Base-by-base conservation (phyloP, 1,139 yeast species). In the Williopsis jadinii region DNA sequence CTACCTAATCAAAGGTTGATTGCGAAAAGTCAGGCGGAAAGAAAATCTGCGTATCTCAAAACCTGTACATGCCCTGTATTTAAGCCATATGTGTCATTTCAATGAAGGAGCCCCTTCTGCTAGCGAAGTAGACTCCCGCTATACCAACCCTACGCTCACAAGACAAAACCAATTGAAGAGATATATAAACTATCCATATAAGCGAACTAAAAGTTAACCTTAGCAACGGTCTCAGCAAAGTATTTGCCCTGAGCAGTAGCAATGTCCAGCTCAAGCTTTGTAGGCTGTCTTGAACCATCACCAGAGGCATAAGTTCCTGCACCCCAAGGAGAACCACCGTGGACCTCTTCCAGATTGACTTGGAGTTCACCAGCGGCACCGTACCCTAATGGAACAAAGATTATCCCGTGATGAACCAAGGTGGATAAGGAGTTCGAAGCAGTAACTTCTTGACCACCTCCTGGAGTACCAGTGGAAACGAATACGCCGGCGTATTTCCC, bases 251-350 rank as follows among this genome's bases (percentile, higher is more conserved):
- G 48, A 5, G 15, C 36, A 11, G 27, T 34, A 3, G 50, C 47
- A n/a, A 45, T 34, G 8, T 37, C 39, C 33, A 45, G 28, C 36
- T 44, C 46, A 32, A 41, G 32, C 28, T 37, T 28, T 4, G 42
- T 32, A 30, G 46, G 45, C 11, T 12, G 13, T 44, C 49, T 46
- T n/a, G 45, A 41, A 10, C 47, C 48, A 43, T 45, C 39, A 26
- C 32, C 39, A 24, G 42, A 46, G 11, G 48, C 48, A 35, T 41
- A 30, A 8, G 46, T 43, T 30, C 48, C 48, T 29, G 48, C 46
- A 32, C 48, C 48, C 48, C 48, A 45, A 27, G 48, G 41, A 15
- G 48, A 45, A 11, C 48, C 46, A 35, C 48, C 48, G 26, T 41
- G 46, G 13, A 42, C 43, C 37, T 45, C 48, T 10, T 45, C 43